These are phyloP conservation scores for Macrophomina phaseolina DNA, from an alignment of 2,329 filamentous ascomycete genomes.

Conservation along the genomic window DNA sequence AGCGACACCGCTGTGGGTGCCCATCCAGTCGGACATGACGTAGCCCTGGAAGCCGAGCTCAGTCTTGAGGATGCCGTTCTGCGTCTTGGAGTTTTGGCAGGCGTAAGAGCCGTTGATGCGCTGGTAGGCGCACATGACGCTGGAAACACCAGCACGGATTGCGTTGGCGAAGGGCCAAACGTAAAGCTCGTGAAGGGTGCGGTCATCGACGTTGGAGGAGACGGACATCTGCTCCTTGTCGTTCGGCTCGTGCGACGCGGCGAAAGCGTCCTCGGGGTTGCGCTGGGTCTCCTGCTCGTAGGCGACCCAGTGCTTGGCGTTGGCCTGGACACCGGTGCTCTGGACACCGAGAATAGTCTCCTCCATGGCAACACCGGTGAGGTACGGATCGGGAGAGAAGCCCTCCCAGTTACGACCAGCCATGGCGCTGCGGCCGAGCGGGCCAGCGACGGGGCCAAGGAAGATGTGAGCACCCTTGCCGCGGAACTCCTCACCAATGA, in stretches of 20 bases:
- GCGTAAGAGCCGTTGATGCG: conserved; percentile 45
- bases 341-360: conserved; percentile 55
- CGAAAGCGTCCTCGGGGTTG: conserved; percentile 62
- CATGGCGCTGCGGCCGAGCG: conserved; percentile 48
- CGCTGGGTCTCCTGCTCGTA: conserved; percentile 71
- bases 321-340: conserved; percentile 50
- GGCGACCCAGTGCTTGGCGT: conserved; percentile 57
- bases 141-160: conserved; percentile 67
- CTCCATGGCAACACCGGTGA: conserved; percentile 50
- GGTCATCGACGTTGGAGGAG: conserved; percentile 70
- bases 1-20: conserved; percentile 37
- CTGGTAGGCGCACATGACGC: conserved; percentile 56
- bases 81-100: conserved; percentile 52
- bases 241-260: conserved; percentile 38
- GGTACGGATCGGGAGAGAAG: conserved; percentile 57
- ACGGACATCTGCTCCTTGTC: conserved; percentile 37
- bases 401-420: conserved; percentile 58
- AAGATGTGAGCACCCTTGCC: conserved; percentile 48
- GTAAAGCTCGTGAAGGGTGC: conserved; percentile 77
- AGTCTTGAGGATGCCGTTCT: conserved; percentile 53
- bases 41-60: conserved; percentile 53
- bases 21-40: conserved; percentile 34
- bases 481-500: conserved; percentile 41
- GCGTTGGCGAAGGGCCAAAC: conserved; percentile 80
- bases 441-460: conserved; percentile 52